Conservation (phyloP, 805 yeast species). For the Saccharomycopsis sp. region DNA sequence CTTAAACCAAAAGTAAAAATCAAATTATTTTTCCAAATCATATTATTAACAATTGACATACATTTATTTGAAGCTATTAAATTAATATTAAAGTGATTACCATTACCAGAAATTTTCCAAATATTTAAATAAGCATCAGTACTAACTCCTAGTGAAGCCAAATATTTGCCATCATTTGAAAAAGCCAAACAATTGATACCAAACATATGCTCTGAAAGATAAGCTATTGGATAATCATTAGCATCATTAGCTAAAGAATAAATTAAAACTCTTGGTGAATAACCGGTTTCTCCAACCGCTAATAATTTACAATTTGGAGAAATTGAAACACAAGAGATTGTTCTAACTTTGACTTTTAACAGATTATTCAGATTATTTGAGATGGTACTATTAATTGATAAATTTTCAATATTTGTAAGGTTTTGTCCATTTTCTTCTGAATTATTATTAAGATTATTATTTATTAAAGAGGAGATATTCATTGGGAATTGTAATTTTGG, state of each 20-base stretch:
- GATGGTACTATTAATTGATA: background rate
- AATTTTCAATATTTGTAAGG: background rate
- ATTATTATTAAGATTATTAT: background rate
- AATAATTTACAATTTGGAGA: slow-evolving; percentile 43
- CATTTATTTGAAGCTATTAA: slow-evolving; percentile 50
- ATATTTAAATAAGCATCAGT: slow-evolving; percentile 60
- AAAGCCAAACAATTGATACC: slow-evolving; percentile 49
- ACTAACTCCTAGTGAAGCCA: slow-evolving; percentile 55
- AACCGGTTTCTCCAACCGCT: slow-evolving; percentile 66
- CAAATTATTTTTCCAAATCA: slow-evolving; percentile 41
- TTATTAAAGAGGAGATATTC: background rate
- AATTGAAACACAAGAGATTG: slow-evolving; percentile 46
- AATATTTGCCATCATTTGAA: slow-evolving; percentile 43
- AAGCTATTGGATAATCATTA: slow-evolving; percentile 37
- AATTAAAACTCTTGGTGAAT: slow-evolving; percentile 52
- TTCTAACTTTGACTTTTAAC: slow-evolving; percentile 21
- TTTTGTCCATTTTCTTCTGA: background rate
- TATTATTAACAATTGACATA: slow-evolving; percentile 43
- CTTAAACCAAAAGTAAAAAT: slow-evolving; percentile 53
- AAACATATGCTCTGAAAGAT: slow-evolving; percentile 52
- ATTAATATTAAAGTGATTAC: slow-evolving; percentile 19
- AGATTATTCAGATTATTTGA: background rate
- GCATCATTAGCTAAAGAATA: slow-evolving; percentile 47
- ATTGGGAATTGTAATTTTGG: background rate
- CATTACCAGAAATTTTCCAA: slow-evolving; percentile 35